Evolutionary conservation across 2,329 filamentous ascomycete genomes (phyloP).

Genomic region (Cercospora berteroae): DNA sequence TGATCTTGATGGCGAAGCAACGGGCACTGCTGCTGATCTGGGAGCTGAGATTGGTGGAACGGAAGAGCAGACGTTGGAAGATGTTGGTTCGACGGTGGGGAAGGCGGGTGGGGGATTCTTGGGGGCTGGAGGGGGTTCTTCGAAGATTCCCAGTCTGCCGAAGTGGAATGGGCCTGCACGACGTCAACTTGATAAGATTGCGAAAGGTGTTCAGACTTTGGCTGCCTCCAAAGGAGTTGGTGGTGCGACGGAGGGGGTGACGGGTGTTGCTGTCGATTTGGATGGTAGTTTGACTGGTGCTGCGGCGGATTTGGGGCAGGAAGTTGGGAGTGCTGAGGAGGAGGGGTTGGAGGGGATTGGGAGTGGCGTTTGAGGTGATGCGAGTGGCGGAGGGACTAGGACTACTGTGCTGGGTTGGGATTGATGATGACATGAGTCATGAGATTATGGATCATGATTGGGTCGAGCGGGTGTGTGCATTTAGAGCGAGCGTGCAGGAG

Average conservation of each 20-base stretch:
- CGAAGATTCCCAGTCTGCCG: too few relatives aligned
- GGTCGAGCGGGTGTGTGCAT: neutral
- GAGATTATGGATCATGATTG: neutral
- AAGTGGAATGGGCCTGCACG: too few relatives aligned
- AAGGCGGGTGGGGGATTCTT: neutral
- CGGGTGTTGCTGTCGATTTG: constrained; percentile 12
- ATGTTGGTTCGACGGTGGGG: constrained; percentile 3
- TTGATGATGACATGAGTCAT: neutral
- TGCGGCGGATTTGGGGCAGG: constrained; percentile 21
- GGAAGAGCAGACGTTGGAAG: constrained; percentile 24
- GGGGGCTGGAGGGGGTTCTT: neutral
- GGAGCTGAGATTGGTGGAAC: constrained; percentile 22
- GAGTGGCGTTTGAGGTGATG: neutral
- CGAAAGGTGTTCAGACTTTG: constrained; percentile 22
- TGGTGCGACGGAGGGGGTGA: constrained; percentile 7
- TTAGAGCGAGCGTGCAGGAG: neutral
- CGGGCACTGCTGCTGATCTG: constrained; percentile 20
- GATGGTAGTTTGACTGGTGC: constrained; percentile 23
- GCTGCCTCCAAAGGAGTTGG: constrained; percentile 17
- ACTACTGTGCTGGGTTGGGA: neutral
- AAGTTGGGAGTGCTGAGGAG: constrained; percentile 21
- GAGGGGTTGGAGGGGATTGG: constrained; percentile 22
- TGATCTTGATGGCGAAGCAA: constrained; percentile 20
- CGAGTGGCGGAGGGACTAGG: neutral
- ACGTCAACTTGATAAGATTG: constrained; percentile 32